Evolutionary conservation across 1,139 yeast genomes (phyloP), one percentile per base, ranked within the genome.

Genomic region (Eremothecium coryli): DNA sequence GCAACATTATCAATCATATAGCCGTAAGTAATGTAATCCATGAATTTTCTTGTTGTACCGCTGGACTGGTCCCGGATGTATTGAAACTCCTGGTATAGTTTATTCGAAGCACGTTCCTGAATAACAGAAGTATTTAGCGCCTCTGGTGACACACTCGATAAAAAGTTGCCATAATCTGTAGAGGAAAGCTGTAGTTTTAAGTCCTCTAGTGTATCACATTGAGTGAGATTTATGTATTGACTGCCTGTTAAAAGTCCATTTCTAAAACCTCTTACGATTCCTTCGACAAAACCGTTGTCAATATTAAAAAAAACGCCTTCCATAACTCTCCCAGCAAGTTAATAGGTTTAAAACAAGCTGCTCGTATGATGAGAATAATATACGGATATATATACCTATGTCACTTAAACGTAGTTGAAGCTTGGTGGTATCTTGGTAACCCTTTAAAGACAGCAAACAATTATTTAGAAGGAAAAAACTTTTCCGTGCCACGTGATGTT

Each of bases 1-100:
- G 93, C 84, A 29, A 90, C 95, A 58, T 93, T 93, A 64, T 93
- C 98, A 56, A 93, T 93, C 99, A 93, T 93, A 64, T 93, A 93
- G 9, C 96, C 93, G 58, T 86, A 90, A 30, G 93, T 79, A 54
- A 93, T 85, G 60, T 66, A 93, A 58, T 93, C 95, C 73, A 93
- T 70, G 55, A 88, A 86, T 57, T 76, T 73, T 32, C 85, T 66
- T 50, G 88, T 65, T 26, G 78, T 81, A 39, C 88, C 90, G 25
- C 81, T 76, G 2, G 95, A 77, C 59, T 90, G 95, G 26, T 82
- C 73, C 43, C 81, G 75, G 41, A 93, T 68, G 60, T 86, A 90
- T 44, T 82, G 77, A 61, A 86, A 93, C 58, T 90, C 95, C 33
- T 74, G 76, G 51, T 77, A 80, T 42, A 90, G 66, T 58, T 82